Evolutionary conservation across 1,139 yeast species (phyloP).

Genomic region (Insectozyma bohioensis): DNA sequence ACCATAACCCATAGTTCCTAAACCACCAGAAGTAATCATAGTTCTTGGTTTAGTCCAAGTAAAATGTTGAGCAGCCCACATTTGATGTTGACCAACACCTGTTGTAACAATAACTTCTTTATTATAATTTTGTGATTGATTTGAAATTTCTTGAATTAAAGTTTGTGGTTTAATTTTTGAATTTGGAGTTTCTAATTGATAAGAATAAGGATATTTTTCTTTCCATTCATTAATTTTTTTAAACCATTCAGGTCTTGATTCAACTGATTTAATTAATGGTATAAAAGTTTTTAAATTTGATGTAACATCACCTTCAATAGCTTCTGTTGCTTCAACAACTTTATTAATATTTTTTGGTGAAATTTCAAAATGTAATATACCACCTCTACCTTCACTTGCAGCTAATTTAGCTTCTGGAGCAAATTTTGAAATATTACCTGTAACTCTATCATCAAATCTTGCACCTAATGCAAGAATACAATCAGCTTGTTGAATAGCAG

Average conservation of each 20-base stretch:
- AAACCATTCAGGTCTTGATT: constrained; percentile 78
- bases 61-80: constrained; percentile 99
- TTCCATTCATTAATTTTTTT: constrained; percentile 76
- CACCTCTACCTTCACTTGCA: constrained; percentile 86
- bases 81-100: constrained; percentile 99
- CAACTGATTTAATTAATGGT: constrained; percentile 64
- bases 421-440: constrained; percentile 79
- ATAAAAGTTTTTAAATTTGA: constrained; percentile 69
- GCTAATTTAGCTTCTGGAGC: constrained; percentile 94
- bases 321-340: constrained; percentile 96
- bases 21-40: constrained; percentile 95
- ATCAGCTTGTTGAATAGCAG: constrained; percentile 92
- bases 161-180: constrained; percentile 93
- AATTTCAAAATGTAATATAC: constrained; percentile 94
- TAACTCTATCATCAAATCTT: constrained; percentile 97
- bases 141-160: constrained; percentile 73
- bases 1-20: constrained; percentile 99
- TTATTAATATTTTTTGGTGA: constrained; percentile 96
- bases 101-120: constrained; percentile 88
- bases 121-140: constrained; percentile 64
- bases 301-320: constrained; percentile 94
- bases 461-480: constrained; percentile 94
- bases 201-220: constrained; percentile 78
- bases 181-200: constrained; percentile 73
- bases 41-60: constrained; percentile 90